phyloP scores from a whole-genome alignment of 2,329 filamentous ascomycete species.

The Sporothrix humicola region DNA sequence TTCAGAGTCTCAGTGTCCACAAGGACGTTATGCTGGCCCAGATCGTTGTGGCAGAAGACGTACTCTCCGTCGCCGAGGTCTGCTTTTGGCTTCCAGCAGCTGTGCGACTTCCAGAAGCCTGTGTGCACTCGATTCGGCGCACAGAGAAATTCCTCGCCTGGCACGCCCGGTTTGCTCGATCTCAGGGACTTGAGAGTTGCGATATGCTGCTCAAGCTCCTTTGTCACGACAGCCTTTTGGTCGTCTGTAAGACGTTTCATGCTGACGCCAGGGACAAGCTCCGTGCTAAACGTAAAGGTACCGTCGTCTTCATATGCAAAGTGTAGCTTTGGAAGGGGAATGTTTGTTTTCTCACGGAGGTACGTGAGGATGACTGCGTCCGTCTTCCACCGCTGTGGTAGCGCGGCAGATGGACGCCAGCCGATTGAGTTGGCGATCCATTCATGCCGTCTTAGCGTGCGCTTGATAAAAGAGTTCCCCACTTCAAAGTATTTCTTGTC shows the following conservation, averaged over 20 bases:
- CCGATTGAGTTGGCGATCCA: neutral
- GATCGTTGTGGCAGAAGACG: slow-evolving; percentile 16
- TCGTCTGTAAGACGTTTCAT: neutral
- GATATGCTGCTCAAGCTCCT: neutral
- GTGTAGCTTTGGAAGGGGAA: neutral
- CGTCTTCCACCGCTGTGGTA: neutral
- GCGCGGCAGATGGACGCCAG: neutral
- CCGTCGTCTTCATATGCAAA: neutral
- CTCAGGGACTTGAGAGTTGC: slow-evolving; percentile 6
- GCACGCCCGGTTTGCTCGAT: neutral
- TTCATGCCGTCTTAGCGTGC: neutral
- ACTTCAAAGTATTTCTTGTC: slow-evolving; percentile 10
- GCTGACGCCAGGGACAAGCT: neutral
- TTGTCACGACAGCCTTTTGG: neutral
- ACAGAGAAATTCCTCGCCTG: neutral
- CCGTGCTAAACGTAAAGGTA: neutral
- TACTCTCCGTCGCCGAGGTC: neutral
- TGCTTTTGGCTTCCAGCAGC: neutral
- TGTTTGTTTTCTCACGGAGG: neutral
- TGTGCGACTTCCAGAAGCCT: neutral
- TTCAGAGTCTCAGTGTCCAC: slow-evolving; percentile 4
- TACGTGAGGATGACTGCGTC: neutral
- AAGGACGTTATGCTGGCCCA: neutral
- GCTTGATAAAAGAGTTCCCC: neutral
- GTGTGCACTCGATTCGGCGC: neutral